Evolutionary conservation across 1,139 yeast species (phyloP), one percentile per base, ranked within the genome.

Genomic region (Taphrina sp.): DNA sequence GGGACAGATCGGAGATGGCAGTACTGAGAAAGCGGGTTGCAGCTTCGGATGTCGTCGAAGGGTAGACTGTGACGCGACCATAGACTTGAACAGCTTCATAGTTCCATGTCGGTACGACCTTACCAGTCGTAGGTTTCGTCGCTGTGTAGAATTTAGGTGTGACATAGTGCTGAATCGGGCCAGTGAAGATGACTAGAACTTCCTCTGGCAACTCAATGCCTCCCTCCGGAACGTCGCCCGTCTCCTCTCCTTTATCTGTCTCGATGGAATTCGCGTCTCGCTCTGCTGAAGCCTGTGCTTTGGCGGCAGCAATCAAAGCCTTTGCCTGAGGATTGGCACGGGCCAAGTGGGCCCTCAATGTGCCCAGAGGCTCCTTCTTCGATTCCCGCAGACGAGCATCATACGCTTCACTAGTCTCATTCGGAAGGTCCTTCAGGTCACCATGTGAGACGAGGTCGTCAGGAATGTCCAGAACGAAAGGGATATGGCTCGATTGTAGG

Each of bases 101-200:
- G 66, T 80, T 83, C 89, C 88, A 83, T 0, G 89, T 83, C 10
- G 88, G 87, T 7, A 82, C 89, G 37, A 74, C 76, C 63, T 81
- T 82, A 60, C 81, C 84, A 24, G 83, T 78, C 51, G 74, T 75
- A 1, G 65, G 64, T 61, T 74, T 70, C 68, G 83, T 82, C 1
- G 75, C 73, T 1, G 80, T 77, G 64, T 83, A 82, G 74, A 82
- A 82, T 14, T 75, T 69, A 2, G 89, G 87, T 5, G 83, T 70
- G 33, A 82, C 76, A 65, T 83, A 83, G 1, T 80, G 72, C 63
- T 80, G 74, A 1, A 14, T 28, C 2, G 67, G 70, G 3, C 81
- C 74, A 65, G 76, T 79, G 70, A 83, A 83, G 3, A 81, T 73
- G 10, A 82, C 76, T 63, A 80, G 69, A 8, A 78, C 78, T 3